These are phyloP conservation scores for Cladosporium oxysporum DNA, from an alignment of 2,329 filamentous ascomycete species.

Conservation along the genomic window DNA sequence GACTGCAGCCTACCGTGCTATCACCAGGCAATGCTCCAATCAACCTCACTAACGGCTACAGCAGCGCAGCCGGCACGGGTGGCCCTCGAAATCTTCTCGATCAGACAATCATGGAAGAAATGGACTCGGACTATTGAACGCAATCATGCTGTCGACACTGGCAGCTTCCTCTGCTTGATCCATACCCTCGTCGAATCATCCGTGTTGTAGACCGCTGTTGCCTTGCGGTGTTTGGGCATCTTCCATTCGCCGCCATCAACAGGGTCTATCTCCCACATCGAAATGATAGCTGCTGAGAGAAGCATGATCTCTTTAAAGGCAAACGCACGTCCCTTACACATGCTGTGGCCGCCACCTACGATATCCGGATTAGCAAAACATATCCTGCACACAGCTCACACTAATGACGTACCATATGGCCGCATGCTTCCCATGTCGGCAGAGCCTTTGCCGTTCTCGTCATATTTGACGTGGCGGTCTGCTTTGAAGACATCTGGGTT, in stretches of 20 bases:
- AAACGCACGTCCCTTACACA: slow-evolving; percentile 54
- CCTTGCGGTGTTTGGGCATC: slow-evolving; percentile 53
- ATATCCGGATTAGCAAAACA: neutral
- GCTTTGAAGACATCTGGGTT: slow-evolving; percentile 36
- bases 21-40: slow-evolving; percentile 27
- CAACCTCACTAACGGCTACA: slow-evolving; percentile 33
- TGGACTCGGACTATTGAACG: slow-evolving; percentile 56
- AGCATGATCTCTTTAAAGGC: slow-evolving; percentile 54
- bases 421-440: slow-evolving; percentile 47
- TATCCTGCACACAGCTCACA: neutral
- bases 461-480: slow-evolving; percentile 38
- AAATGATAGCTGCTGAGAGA: slow-evolving; percentile 54
- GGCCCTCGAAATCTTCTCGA: slow-evolving; percentile 56
- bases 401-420: slow-evolving; percentile 42
- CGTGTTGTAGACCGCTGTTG: slow-evolving; percentile 54
- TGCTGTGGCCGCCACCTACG: slow-evolving; percentile 47
- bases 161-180: slow-evolving; percentile 42
- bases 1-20: slow-evolving; percentile 23
- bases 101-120: slow-evolving; percentile 72
- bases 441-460: slow-evolving; percentile 30
- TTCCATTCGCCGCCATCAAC: slow-evolving; percentile 49
- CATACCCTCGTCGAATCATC: slow-evolving; percentile 56
- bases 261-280: slow-evolving; percentile 59
- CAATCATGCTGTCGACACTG: neutral
- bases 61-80: slow-evolving; percentile 31